Evolutionary conservation across 177 flowering plant genomes (phyloP).

Genomic region (Vitis hybrid): DNA sequence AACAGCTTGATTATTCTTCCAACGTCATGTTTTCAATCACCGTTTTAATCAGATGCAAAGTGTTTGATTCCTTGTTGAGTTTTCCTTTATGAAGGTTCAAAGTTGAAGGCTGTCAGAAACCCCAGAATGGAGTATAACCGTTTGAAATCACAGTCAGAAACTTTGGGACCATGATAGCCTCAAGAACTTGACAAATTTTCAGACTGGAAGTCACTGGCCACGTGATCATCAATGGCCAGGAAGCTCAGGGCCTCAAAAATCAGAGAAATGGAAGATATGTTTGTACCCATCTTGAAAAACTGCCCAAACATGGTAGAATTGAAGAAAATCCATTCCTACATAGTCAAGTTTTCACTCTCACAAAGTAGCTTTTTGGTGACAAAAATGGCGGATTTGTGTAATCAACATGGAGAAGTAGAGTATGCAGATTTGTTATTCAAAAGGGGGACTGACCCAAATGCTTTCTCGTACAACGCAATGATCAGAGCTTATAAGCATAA

Average conservation of each 20-base stretch:
- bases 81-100: too few species aligned
- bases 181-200: too few species aligned
- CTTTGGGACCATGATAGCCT: too few species aligned
- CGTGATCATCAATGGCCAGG: constrained; percentile 6
- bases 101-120: too few species aligned
- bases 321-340: constrained; percentile 16
- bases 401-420: constrained; percentile 22
- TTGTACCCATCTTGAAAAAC: constrained; percentile 37
- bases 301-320: constrained; percentile 12
- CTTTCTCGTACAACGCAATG: constrained; percentile 43
- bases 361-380: constrained; percentile 53
- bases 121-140: too few species aligned
- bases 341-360: constrained; percentile 39
- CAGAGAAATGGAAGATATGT: constrained; percentile 38
- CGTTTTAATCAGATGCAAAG: too few species aligned
- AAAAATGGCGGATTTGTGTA: constrained; percentile 44
- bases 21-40: too few species aligned
- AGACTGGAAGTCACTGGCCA: too few species aligned
- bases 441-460: constrained; percentile 39
- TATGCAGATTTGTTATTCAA: constrained; percentile 43
- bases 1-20: too few species aligned
- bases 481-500: constrained; percentile 41
- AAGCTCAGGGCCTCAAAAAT: constrained; percentile 15
- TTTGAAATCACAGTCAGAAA: too few species aligned
- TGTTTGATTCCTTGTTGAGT: too few species aligned